Evolutionary conservation across 331 rosid genomes (phyloP).

Genomic region (Spiraea crenata): DNA sequence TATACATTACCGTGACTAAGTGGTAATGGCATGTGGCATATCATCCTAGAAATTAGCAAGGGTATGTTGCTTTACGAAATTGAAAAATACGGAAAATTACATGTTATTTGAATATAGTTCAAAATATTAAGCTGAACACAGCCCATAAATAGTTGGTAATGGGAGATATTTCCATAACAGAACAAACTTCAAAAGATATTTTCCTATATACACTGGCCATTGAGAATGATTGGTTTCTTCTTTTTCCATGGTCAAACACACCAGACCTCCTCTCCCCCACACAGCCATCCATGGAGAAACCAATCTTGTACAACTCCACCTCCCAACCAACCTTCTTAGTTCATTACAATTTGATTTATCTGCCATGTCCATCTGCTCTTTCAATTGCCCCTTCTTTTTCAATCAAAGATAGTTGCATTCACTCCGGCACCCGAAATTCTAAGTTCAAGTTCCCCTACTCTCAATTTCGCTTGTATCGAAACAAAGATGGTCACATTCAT

Average conservation of each 20-base stretch:
- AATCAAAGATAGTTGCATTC: not conserved
- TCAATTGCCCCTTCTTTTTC: not conserved
- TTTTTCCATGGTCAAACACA: not conserved
- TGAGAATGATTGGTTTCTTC: not conserved
- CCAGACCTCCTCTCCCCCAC: conserved; percentile 1
- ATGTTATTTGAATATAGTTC: too few relatives aligned
- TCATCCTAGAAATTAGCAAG: too few relatives aligned
- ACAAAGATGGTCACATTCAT: not conserved
- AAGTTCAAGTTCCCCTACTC: too few relatives aligned
- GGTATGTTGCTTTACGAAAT: too few relatives aligned
- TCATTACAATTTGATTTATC: not conserved
- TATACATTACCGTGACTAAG: too few relatives aligned
- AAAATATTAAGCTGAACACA: too few relatives aligned
- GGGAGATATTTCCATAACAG: not conserved
- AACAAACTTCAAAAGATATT: not conserved
- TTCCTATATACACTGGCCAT: not conserved
- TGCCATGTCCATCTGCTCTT: not conserved
- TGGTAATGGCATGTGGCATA: too few relatives aligned
- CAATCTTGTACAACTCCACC: conserved; percentile 6
- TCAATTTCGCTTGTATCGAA: not conserved
- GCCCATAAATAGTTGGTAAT: too few relatives aligned
- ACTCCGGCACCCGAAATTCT: not conserved
- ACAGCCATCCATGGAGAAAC: conserved; percentile 16
- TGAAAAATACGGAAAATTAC: too few relatives aligned
- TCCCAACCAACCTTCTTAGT: not conserved